Base-by-base conservation (phyloP, 2,329 filamentous ascomycete species). In the Ophiostoma sp. region DNA sequence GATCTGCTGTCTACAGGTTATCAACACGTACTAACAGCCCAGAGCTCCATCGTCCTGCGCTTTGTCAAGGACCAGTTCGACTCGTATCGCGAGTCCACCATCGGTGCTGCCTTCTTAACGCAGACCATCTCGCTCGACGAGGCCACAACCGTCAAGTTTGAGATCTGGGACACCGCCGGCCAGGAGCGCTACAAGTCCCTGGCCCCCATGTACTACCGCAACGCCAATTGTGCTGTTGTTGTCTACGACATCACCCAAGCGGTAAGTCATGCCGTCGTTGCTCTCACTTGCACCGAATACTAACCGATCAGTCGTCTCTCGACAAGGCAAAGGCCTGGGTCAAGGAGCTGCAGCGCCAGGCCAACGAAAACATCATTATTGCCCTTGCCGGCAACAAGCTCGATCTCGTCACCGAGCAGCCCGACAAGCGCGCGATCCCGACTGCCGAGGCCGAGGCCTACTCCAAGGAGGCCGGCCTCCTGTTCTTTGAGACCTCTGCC, bases 1-100 rank as follows among this genome's bases (percentile, higher is more conserved):
- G 27, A 27, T 68, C 70, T 68, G 66, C 64, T 52, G 60, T 18
- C n/a, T 8, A 16, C 36, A 27, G 27, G 27, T 27, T 27, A 27
- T 27, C 27, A 27, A 27, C 47, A 47, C 67, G 69, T 69, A 36
- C 66, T 68, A 58, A 69, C 64, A 70, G 12, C 75, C 69, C 75
- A 97, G 94, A 97, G 93, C 82, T 99, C 95, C 73, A 89, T 99
- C 80, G 95, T 99, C 69, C 84, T 99, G 77, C 90, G 96, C 81
- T 99, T 99, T 77, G 95, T 99, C 77, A 99, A 99, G 93, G 94
- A 99, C 81, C 95, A 98, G 92, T 99, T 99, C 81, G 95, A 99
- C 84, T 87, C 85, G 66, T 97, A 97, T 83, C 89, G 93, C 81
- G 94, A 97, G 87, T 97, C 93, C 68, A 97, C 94, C 71, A 97